Conservation (phyloP, 2,329 filamentous ascomycete genomes). For the Orbilia javanica region DNA sequence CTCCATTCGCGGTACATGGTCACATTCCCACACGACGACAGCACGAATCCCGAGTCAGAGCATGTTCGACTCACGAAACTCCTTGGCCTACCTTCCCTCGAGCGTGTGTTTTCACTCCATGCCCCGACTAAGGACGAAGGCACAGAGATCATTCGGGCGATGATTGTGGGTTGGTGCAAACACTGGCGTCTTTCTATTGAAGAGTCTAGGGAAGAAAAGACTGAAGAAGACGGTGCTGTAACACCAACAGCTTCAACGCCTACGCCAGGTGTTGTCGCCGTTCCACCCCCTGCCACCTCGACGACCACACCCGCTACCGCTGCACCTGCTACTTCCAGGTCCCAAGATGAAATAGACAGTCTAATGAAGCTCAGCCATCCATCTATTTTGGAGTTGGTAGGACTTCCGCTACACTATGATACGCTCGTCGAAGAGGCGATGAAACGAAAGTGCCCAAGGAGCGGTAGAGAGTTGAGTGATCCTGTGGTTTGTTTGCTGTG, state of each 20-base stretch:
- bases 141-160: conserved; percentile 66
- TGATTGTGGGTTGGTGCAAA: conserved; percentile 66
- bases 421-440: conserved; percentile 92
- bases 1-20: conserved; percentile 90
- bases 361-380: conserved; percentile 73
- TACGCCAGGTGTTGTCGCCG: conserved; percentile 27
- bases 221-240: conserved; percentile 52
- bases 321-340: neutral
- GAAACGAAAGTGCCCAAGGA: conserved; percentile 83
- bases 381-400: conserved; percentile 92
- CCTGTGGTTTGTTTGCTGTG: conserved; percentile 94
- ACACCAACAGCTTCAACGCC: conserved; percentile 31
- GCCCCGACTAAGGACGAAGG: conserved; percentile 65
- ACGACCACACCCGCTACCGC: neutral
- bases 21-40: conserved; percentile 78
- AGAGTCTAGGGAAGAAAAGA: conserved; percentile 55
- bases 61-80: conserved; percentile 82
- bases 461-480: conserved; percentile 90
- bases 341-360: conserved; percentile 21
- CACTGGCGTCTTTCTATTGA: conserved; percentile 56
- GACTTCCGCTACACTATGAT: conserved; percentile 91
- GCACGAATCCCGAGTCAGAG: conserved; percentile 72
- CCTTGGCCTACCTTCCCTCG: conserved; percentile 80
- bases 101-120: conserved; percentile 78
- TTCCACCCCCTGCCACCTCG: neutral